Base-by-base conservation (phyloP, 1,284 basidiomycete species). In the Sparassis latifolia region DNA sequence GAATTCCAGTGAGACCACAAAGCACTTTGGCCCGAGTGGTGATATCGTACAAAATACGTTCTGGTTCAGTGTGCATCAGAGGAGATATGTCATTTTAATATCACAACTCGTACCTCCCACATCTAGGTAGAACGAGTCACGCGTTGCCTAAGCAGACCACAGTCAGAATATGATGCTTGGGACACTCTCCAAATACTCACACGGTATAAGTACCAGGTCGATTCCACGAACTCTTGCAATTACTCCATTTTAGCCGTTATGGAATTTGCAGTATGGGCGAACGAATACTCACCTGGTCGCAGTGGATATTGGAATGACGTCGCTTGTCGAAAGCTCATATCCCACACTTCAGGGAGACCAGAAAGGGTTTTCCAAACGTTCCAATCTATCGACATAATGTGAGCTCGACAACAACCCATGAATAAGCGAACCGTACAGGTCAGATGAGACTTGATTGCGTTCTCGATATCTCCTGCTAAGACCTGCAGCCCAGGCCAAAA, bases 401-500 rank as follows among this genome's bases (percentile, higher is more conserved):
- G 6, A 37, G 35, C 12, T 12, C 35, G 20, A 20, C 20, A 20
- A 20, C 20, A 20, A 20, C 20, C 20, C 20, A 20, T 20, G 20
- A 20, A 20, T 20, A 20, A 20, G 37, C 32, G n/a, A 38, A 9
- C 68, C 82, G 62, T 57, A 89, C 88, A 92, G 50, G 84, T 77
- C 61, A 94, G 69, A 68, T 96, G 92, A 20, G 86, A 77, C 62
- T 88, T 89, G 57, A 96, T 89, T 12, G 91, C 92, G 63, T 81
- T 89, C 62, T 94, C 85, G 28, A 97, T 63, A 70, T 97, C 94
- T 5, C 94, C 94, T 3, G 87, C 86, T 2, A 97, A 72, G 3
- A 94, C 90, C 69, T 95, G 91, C 12, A 92, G 70, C 37, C 90
- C 91, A 33, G 90, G 89, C 86, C 90, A 92, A 64, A 93, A 93